phyloP scores from a whole-genome alignment of 257 asterid genomes.

The Penstemon davidsonii region DNA sequence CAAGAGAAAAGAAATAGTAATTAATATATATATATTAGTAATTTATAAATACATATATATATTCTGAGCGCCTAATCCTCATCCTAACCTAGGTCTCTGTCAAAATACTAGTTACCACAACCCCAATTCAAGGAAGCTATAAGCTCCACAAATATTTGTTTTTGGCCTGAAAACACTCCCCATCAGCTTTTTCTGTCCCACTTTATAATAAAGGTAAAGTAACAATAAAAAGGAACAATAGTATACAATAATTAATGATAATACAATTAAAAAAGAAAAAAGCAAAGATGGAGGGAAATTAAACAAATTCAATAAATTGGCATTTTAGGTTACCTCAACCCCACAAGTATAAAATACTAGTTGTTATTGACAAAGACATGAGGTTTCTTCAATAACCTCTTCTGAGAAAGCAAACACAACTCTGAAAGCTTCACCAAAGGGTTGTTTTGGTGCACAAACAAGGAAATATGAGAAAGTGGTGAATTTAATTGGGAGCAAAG shows the following conservation, averaged over 20 bases:
- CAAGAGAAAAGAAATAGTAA: constrained; percentile 1
- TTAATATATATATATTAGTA: not conserved
- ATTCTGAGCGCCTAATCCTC: constrained; percentile 20
- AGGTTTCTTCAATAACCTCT: constrained; percentile 37
- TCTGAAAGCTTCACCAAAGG: constrained; percentile 39
- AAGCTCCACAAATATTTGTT: constrained; percentile 51
- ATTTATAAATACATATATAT: not conserved
- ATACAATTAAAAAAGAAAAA: not conserved
- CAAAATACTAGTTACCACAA: constrained; percentile 29
- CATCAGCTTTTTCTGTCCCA: constrained; percentile 66
- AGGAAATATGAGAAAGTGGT: constrained; percentile 34
- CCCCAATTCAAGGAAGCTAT: constrained; percentile 65
- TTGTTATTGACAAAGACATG: constrained; percentile 46
- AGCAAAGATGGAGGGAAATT: constrained; percentile 28
- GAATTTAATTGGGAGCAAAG: not conserved
- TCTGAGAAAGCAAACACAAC: constrained; percentile 42
- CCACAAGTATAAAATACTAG: constrained; percentile 56
- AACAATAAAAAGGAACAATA: constrained; percentile 36
- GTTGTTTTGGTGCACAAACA: constrained; percentile 35
- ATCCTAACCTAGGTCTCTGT: constrained; percentile 20
- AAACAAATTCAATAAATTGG: constrained; percentile 16
- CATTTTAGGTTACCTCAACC: constrained; percentile 30
- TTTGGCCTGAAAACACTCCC: constrained; percentile 71
- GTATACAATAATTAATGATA: no score
- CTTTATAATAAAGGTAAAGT: constrained; percentile 70